Evolutionary conservation across 1,284 basidiomycete species (phyloP).

Genomic region (Boletus smithii): DNA sequence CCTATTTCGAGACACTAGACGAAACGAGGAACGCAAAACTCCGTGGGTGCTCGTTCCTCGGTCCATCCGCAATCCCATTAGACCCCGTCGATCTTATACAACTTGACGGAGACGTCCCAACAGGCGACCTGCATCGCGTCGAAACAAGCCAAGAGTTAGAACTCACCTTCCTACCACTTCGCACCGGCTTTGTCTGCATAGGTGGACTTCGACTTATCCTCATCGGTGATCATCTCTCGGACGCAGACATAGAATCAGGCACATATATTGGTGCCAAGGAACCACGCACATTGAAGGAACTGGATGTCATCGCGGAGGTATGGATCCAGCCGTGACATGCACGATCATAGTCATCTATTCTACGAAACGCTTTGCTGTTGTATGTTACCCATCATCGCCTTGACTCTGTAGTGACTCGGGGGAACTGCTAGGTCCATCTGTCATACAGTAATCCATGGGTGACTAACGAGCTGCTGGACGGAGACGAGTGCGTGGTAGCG

Average conservation of each 20-base stretch:
- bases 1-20: conserved; percentile 42
- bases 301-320: conserved; percentile 64
- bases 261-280: conserved; percentile 19
- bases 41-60: conserved; percentile 45
- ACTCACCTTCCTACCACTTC: conserved; percentile 53
- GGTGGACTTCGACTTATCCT: conserved; percentile 65
- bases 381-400: conserved; percentile 7
- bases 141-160: conserved; percentile 56
- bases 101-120: conserved; percentile 11
- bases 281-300: conserved; percentile 56
- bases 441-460: conserved; percentile 61
- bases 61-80: conserved; percentile 52
- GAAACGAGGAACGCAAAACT: conserved; percentile 32
- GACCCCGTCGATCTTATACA: conserved; percentile 39
- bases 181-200: conserved; percentile 53
- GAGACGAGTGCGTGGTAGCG: conserved; percentile 87
- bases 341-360: conserved; percentile 10
- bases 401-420: neutral
- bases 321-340: conserved; percentile 48
- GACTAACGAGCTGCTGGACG: conserved; percentile 78
- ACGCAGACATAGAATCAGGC: conserved; percentile 31
- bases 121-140: conserved; percentile 23
- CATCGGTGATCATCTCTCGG: conserved; percentile 49
- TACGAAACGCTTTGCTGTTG: conserved; percentile 8
- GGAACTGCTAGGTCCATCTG: neutral